Evolutionary conservation across 208 protist genomes (phyloP).

Genomic region (Crithidia brevicula): DNA sequence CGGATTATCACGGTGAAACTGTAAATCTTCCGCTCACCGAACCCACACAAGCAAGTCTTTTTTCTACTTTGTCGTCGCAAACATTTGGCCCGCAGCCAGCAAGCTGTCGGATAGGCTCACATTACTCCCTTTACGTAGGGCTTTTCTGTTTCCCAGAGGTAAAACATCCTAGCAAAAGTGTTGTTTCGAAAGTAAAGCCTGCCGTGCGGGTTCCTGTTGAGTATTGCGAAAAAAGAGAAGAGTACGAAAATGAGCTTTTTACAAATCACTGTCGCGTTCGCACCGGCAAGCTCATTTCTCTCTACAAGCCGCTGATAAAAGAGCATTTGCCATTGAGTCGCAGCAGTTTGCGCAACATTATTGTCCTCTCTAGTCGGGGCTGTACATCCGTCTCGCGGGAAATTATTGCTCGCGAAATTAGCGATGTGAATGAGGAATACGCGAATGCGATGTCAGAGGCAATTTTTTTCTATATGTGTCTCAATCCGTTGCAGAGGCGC

Average conservation of each 20-base stretch:
- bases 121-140: conserved; percentile 87
- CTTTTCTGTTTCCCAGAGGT: conserved; percentile 54
- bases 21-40: conserved; percentile 33
- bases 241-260: conserved; percentile 24
- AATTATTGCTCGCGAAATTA: conserved; percentile 63
- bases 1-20: conserved; percentile 78
- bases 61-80: conserved; percentile 41
- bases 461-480: conserved; percentile 88
- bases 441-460: conserved; percentile 51
- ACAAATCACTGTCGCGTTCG: conserved; percentile 44
- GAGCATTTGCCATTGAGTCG: conserved; percentile 51
- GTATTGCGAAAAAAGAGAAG: conserved; percentile 48
- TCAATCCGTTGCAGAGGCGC: conserved; percentile 57
- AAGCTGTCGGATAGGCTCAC: conserved; percentile 81
- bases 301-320: conserved; percentile 78
- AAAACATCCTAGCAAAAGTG: background rate
- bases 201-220: conserved; percentile 63
- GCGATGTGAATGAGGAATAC: conserved; percentile 69
- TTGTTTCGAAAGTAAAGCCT: background rate
- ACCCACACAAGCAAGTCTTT: conserved; percentile 26
- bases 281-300: conserved; percentile 60
- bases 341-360: conserved; percentile 64
- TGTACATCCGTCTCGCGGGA: conserved; percentile 43
- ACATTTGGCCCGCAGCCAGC: conserved; percentile 32
- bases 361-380: conserved; percentile 66